phyloP scores from a whole-genome alignment of 768 basidiomycete genomes.

The Tephrocybe sp. region DNA sequence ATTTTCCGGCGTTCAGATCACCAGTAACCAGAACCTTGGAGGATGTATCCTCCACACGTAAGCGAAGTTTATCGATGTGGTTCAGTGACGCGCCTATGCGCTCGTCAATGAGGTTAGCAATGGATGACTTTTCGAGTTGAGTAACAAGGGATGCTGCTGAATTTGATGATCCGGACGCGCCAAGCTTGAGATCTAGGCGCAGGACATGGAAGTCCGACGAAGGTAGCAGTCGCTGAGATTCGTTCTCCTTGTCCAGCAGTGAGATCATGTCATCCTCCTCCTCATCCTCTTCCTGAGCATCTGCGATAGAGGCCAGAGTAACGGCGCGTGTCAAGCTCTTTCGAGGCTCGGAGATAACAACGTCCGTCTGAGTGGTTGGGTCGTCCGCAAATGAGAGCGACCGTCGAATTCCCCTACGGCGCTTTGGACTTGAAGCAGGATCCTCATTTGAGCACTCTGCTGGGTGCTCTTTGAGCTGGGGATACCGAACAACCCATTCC shows the following conservation, averaged over 20 bases:
- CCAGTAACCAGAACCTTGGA: slow-evolving; percentile 98
- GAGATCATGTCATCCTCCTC: slow-evolving; percentile 23
- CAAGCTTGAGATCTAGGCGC: slow-evolving; percentile 90
- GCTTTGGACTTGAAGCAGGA: slow-evolving; percentile 27
- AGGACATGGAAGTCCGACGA: slow-evolving; percentile 81
- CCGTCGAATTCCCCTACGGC: slow-evolving; percentile 50
- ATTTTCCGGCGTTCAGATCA: slow-evolving; percentile 97
- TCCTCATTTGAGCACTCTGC: slow-evolving; percentile 24
- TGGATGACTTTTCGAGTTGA: slow-evolving; percentile 90
- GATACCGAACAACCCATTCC: slow-evolving; percentile 89
- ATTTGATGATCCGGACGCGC: slow-evolving; percentile 64
- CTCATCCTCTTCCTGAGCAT: slow-evolving; percentile 40
- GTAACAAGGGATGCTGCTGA: slow-evolving; percentile 76
- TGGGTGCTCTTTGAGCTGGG: slow-evolving; percentile 58
- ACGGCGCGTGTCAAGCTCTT: slow-evolving; percentile 55
- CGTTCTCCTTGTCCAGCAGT: slow-evolving; percentile 29
- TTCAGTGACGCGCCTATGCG: slow-evolving; percentile 70
- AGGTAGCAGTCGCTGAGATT: slow-evolving; percentile 36
- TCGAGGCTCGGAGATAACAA: slow-evolving; percentile 53
- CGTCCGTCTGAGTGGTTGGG: slow-evolving; percentile 63
- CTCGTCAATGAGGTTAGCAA: slow-evolving; percentile 88
- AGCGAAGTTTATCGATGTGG: slow-evolving; percentile 83
- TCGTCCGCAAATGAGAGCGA: slow-evolving; percentile 88
- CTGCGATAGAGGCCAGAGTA: slow-evolving; percentile 54
- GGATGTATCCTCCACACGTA: slow-evolving; percentile 86